phyloP scores from a whole-genome alignment of 2,329 filamentous ascomycete genomes.

The Hypoxylon sp. region DNA sequence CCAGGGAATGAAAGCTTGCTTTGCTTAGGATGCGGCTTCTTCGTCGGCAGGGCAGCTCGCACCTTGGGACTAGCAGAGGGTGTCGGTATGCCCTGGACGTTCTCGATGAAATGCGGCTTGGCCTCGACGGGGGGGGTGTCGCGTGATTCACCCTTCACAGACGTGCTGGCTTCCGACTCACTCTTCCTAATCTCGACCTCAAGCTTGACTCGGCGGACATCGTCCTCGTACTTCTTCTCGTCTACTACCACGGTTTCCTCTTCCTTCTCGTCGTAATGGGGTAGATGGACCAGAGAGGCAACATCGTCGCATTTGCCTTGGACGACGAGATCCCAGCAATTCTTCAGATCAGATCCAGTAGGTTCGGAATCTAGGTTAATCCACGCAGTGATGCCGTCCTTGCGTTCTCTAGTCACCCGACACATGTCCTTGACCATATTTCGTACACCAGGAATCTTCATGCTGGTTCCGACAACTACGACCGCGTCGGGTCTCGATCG shows the following conservation, averaged over 20 bases:
- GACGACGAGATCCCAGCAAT: conserved; percentile 92
- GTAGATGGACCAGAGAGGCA: conserved; percentile 72
- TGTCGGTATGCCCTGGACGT: conserved; percentile 62
- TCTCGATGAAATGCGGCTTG: conserved; percentile 52
- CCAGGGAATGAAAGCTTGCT: conserved; percentile 57
- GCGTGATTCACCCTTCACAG: conserved; percentile 40
- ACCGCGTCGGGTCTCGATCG: conserved; percentile 87
- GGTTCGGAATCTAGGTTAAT: conserved; percentile 91
- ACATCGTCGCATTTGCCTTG: conserved; percentile 88
- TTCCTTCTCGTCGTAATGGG: conserved; percentile 63
- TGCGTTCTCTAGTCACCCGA: conserved; percentile 79
- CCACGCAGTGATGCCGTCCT: conserved; percentile 89
- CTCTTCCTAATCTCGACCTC: conserved; percentile 53
- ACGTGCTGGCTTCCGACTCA: conserved; percentile 20
- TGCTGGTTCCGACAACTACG: conserved; percentile 91
- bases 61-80: conserved; percentile 64
- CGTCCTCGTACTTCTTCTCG: conserved; percentile 54
- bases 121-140: conserved; percentile 40
- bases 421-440: conserved; percentile 92
- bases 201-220: conserved; percentile 50
- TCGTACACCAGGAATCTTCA: conserved; percentile 93
- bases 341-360: conserved; percentile 82
- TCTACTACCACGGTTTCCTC: conserved; percentile 57
- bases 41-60: conserved; percentile 51
- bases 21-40: conserved; percentile 57